Base-by-base conservation (phyloP, 257 asterid species). In the Solanum dulcamara region DNA sequence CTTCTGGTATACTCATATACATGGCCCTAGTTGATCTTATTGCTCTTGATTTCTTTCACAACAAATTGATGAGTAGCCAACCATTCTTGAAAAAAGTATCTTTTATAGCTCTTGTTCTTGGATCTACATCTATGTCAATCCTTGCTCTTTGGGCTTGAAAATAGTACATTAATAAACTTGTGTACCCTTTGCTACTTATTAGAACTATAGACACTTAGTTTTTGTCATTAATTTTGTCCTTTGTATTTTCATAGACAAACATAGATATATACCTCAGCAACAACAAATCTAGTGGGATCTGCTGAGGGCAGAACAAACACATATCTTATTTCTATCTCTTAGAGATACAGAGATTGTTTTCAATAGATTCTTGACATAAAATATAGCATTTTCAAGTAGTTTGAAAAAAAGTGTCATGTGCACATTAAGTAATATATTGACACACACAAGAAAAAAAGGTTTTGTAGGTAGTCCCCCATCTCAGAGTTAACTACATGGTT, bases 21-120 rank as follows among this genome's bases (percentile, higher is more conserved):
- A 90, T 90, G 92, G 92, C 77, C 12, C 81, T 90, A 2, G 92
- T 90, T n/a, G 90, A 90, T 85, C 92, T 90, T 81, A 88, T 90
- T 38, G 90, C 90, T 77, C 87, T 90, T 46, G 90, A 90, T 85
- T 90, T 90, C 86, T 90, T 90, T 20, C 92, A 90, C 66, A 90
- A 86, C 88, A 90, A 90, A 72, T 53, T 90, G 87, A 88, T 88
- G 92, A 86, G 80, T 60, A 83, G 90, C 20, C 88, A 85, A 13
- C 14, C 22, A 46, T 71, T 50, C 33, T 85, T 90, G 88, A 90
- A 90, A 85, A 88, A 80, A 85, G 75, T 83, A 60, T 90, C 92
- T 83, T 90, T 90, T 60, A 28, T 86, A 59, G 90, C 89, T 86
- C 90, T 90, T 60, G 79, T 84, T 60, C 89, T 89, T 79, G 92